Base-by-base conservation (phyloP, 805 yeast species). In the Vanderwaltozyma polyspora region DNA sequence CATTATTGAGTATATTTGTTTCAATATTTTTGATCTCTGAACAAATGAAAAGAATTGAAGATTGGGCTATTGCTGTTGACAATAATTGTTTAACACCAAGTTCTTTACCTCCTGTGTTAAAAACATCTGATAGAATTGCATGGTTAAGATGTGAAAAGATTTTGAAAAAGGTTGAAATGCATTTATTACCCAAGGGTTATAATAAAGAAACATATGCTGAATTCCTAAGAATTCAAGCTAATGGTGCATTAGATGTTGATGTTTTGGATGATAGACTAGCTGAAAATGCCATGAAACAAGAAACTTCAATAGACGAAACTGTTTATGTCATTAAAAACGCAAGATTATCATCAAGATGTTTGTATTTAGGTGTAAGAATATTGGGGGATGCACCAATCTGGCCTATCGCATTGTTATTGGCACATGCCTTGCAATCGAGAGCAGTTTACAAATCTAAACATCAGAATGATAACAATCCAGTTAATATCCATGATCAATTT, bases 351-450 rank as follows among this genome's bases (percentile, higher is more conserved):
- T 63, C 70, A 33, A 69, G 76, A 49, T 66, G 77, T 15, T 57
- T 81, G 27, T 76, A 78, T 36, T 57, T 81, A 25, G 93, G 91
- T 27, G 81, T 81, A 10, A 63, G 85, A 45, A 77, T 81, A 21
- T 62, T 81, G 33, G 85, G 86, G 4, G 91, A 81, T 62, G 87
- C 87, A 0, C 91, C 91, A 12, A 79, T 81, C 18, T 81, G 93
- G 93, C 91, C 91, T 0, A 68, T 80, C 33, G 82, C 86, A 1
- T 60, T 81, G 53, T 71, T 78, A 14, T 79, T 80, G 62, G 89
- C 89, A 0, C 89, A 80, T 51, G 86, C 85, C 2, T 63, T 80
- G 46, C 80, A 78, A 50, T 70, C 76, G 22, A 68, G 86, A 48
- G 76, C 78, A 4, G 64, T 71, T 4, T 50, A 47, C 40, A 61